Base-by-base conservation (phyloP, 176 grass and related monocot genomes). In the Puccinellia tenuiflora region DNA sequence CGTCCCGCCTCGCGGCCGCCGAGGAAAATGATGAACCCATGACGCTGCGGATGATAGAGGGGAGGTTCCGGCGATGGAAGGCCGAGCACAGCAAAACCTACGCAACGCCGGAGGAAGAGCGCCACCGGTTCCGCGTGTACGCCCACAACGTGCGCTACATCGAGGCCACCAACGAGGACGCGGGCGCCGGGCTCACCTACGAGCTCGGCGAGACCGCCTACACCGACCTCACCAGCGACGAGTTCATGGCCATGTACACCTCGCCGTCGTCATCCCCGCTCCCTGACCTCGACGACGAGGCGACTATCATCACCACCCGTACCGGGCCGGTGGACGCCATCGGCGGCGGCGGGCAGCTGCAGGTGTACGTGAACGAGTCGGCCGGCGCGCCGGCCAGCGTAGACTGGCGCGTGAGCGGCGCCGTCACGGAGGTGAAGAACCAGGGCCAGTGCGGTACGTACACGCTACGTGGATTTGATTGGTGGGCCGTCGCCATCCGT, bases 201-300 rank as follows among this genome's bases (percentile, higher is more conserved):
- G 82, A 89, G 77, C 87, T 89, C 77, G 87, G 87, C 51, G 87
- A 89, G 82, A 85, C 87, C 5, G 77, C 87, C 13, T 89, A 43
- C 87, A 89, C 87, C 39, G 87, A 89, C 70, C 87, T 89, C 70
- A 85, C 87, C 77, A 89, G 75, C 87, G 50, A 70, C n/a, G 87
- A 89, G 87, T 89, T 89, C 87, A 42, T 33, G 22, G 87, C 77
- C 77, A 89, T 89, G 82, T 89, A 89, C 82, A 89, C 87, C 5
- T 21, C 68, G 17, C 29, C 29, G 21, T 29, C 50, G 13, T 17
- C 62, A 21, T 57, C n/a, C 1, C 29, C 17, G 15, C 52, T 59
- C 22, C 0, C 53, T 3, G 46, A 17, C 46, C 2, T 57, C 55
- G 78, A 67, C 35, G 57, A 46, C 5, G 72, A 47, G 1, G 69